Evolutionary conservation across 1,139 yeast genomes (phyloP), one percentile per base, ranked within the genome.

Genomic region (Yamadazyma spencermartinsiae): DNA sequence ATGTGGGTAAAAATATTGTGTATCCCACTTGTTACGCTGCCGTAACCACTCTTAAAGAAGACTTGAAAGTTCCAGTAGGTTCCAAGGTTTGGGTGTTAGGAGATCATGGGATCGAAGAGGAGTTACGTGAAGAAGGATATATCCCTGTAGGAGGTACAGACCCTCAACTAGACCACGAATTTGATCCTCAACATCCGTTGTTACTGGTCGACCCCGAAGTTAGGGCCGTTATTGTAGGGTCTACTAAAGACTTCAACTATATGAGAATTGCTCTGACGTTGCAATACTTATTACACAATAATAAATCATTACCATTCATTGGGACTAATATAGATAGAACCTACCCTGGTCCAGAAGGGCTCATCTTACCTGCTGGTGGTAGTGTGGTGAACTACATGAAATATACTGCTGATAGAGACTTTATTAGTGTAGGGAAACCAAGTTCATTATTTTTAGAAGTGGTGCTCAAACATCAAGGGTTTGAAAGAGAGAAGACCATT

Each of bases 51-150:
- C 45, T 66, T 21, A 51, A 50, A 30, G 54, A 54, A 16, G 51
- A 45, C 9, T 44, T 61, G 28, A 51, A 56, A 4, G 49, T 68
- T 6, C 61, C 62, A 6, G 23, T 14, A 5, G 62, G 61, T 1
- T 54, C 68, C 28, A 90, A 89, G 57, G 80, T 89, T 11, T 83
- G 95, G 82, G 87, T 89, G 1, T 67, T 89, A 38, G 98, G 98
- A 27, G 95, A 87, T 54, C 51, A 65, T 12, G 98, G 98, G 7
- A 79, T 90, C 37, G 83, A 78, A 46, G 80, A 80, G 35, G 98
- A 90, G 54, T 67, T 90, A 37, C 58, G 57, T 20, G 79, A 76
- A 36, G 73, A 75, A 44, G 96, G 96, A 0, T 85, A 82, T 52
- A 61, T 73, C 15, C 76, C 84, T 1, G 51, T 86, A 9, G 96